Conservation (phyloP, 495 filamentous ascomycete species). For the Talaromyces nanjingensis region DNA sequence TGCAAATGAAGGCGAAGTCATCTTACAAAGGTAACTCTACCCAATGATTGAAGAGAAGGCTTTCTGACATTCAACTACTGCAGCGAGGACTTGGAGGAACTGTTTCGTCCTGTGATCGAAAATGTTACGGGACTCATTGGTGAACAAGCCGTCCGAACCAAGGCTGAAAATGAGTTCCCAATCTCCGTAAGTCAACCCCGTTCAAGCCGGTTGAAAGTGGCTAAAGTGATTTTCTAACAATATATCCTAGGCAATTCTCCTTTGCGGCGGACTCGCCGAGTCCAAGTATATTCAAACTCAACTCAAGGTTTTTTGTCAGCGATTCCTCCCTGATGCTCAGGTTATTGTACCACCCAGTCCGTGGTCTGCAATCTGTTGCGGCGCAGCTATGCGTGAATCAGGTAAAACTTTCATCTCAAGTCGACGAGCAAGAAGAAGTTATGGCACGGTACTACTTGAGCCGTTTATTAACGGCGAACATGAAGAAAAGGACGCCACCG, state of each 20-base stretch:
- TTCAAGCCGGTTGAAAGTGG: no score
- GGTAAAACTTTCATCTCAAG: slow-evolving; percentile 27
- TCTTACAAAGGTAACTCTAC: no score
- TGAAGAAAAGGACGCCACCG: background rate
- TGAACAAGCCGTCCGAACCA: slow-evolving; percentile 38
- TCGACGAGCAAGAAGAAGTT: slow-evolving; percentile 61
- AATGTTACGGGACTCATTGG: slow-evolving; percentile 51
- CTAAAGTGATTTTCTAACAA: no score
- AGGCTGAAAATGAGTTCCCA: slow-evolving; percentile 19
- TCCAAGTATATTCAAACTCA: slow-evolving; percentile 52
- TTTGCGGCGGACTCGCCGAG: slow-evolving; percentile 65
- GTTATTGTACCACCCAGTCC: slow-evolving; percentile 32
- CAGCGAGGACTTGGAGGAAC: slow-evolving; percentile 29
- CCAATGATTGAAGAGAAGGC: no score
- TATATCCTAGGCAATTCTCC: slow-evolving; percentile 36
- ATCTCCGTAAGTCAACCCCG: slow-evolving; percentile 13
- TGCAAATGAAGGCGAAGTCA: no score
- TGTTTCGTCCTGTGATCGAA: slow-evolving; percentile 51
- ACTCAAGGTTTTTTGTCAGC: slow-evolving; percentile 21
- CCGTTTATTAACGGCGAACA: background rate
- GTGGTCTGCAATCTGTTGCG: slow-evolving; percentile 71
- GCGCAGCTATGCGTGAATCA: slow-evolving; percentile 47
- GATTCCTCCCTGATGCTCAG: slow-evolving; percentile 4
- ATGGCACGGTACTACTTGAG: slow-evolving; percentile 33
- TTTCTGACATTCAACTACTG: no score